Conservation (phyloP, 345 rosid genomes). For the Lepidium aucheri region DNA sequence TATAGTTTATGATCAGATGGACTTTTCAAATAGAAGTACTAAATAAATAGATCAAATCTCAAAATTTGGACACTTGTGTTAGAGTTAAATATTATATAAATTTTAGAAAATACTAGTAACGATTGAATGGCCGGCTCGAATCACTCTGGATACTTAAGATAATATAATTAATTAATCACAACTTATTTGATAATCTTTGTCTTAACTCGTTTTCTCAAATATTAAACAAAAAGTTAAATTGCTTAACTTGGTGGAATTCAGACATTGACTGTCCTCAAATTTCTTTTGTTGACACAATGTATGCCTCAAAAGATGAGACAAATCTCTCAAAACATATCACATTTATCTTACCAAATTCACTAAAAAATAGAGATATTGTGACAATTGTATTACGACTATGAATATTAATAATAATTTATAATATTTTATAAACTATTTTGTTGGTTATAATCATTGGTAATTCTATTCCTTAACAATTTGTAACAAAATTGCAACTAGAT, state of each 20-base stretch:
- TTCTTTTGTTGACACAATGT: background rate
- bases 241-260: background rate
- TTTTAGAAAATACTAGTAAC: background rate
- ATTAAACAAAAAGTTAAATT: background rate
- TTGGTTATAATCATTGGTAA: too few relatives aligned
- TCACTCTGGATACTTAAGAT: conserved; percentile 5
- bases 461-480: too few relatives aligned
- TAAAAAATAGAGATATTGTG: too few relatives aligned
- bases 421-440: too few relatives aligned
- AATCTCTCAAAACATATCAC: background rate
- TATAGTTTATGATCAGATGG: background rate
- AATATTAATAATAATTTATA: too few relatives aligned
- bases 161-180: background rate
- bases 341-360: too few relatives aligned
- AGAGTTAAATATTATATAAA: background rate
- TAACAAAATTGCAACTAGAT: too few relatives aligned
- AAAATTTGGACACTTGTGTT: conserved; percentile 1
- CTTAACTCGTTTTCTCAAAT: background rate
- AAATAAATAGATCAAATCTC: background rate
- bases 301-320: background rate
- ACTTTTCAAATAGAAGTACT: background rate
- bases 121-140: background rate
- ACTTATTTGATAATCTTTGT: background rate
- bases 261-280: background rate
- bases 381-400: too few relatives aligned